Base-by-base conservation (phyloP, 2,329 filamentous ascomycete genomes). In the Hymenoscyphus infarciens region DNA sequence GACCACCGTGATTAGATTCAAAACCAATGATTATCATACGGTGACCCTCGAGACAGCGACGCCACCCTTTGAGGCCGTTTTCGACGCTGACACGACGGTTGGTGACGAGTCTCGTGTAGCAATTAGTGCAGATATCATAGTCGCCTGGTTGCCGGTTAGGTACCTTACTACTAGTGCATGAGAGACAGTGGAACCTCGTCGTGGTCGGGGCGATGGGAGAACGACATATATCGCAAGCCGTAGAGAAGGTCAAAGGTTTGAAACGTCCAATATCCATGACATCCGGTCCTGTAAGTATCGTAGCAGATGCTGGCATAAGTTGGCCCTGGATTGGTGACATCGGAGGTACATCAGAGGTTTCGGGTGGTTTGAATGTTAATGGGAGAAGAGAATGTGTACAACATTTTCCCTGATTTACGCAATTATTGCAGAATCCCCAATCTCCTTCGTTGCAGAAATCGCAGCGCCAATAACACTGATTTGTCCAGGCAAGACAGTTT, bases 401-500 rank as follows among this genome's bases (percentile, higher is more conserved):
- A 64, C 87, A 89, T 64, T 83, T 82, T 16, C 91, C 92, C 74
- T 88, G 87, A 63, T 94, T 93, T 33, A 97, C 91, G 68, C 94
- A 98, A 64, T 82, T 79, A 70, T 93, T 92, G 77, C 94, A 98
- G 74, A 91, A 97, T 0, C 94, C 94, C 93, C 93, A 98, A 72
- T 96, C 93, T 5, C 92, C 94, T 66, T 95, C 87, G 70, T 97
- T 97, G 77, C 94, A 98, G 29, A 82, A 75, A 63, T 89, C 86
- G 74, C 94, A 98, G 66, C 90, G 87, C 94, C 93, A 98, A 76
- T 91, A 96, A 75, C 91, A 95, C 59, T 88, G 84, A 70, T 96
- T 93, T 0, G 91, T 83, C 79, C 86, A 90, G 0, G 83, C 80
- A 19, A 83, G 79, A 74, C 94, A 97, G 56, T 83, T 83, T 42